phyloP scores from a whole-genome alignment of 2,329 filamentous ascomycete genomes.

The Alternaria postmessia region DNA sequence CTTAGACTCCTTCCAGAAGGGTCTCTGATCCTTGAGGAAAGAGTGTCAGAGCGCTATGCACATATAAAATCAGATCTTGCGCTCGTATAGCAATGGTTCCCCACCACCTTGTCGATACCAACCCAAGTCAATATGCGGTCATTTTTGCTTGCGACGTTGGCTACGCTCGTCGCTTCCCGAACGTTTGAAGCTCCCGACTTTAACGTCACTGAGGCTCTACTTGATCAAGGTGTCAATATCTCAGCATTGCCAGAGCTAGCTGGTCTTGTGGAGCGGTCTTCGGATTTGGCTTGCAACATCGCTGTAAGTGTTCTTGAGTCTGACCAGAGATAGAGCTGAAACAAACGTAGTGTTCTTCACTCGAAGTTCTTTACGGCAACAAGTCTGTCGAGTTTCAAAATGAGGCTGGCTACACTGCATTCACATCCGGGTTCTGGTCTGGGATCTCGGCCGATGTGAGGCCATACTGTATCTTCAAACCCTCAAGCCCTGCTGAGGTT shows the following conservation, averaged over 20 bases:
- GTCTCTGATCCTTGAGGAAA: not conserved
- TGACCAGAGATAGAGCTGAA: not conserved
- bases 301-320: conserved; percentile 16
- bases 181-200: conserved; percentile 17
- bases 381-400: conserved; percentile 10
- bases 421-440: conserved; percentile 33
- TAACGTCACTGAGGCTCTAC: conserved; percentile 23
- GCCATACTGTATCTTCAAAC: conserved; percentile 37
- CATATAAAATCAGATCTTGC: not conserved
- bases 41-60: not conserved
- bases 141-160: not conserved
- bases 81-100: not conserved
- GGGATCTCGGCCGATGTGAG: conserved; percentile 24
- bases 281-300: conserved; percentile 13
- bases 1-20: not conserved
- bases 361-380: conserved; percentile 29
- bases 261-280: not conserved
- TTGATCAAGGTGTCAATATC: conserved; percentile 20
- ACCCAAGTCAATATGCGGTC: not conserved
- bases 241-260: conserved; percentile 16
- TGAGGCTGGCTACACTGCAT: conserved; percentile 17
- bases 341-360: conserved; percentile 20
- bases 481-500: conserved; percentile 18
- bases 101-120: too few relatives aligned
- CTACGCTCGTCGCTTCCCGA: not conserved